Evolutionary conservation across 2,329 filamentous ascomycete species (phyloP).

Genomic region (Beauveria varroae): DNA sequence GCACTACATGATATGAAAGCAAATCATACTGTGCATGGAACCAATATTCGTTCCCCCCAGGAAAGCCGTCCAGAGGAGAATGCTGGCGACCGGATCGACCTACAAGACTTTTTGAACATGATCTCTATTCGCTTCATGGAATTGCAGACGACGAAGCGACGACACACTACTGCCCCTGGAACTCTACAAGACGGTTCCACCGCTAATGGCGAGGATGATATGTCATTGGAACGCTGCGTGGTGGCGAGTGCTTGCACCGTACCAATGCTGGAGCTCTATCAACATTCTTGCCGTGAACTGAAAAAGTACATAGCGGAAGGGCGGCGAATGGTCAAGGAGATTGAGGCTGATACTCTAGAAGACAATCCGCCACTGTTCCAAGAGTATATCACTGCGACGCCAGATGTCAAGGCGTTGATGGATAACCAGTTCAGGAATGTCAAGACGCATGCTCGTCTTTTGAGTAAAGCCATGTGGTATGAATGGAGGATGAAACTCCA

Average conservation of each 20-base stretch:
- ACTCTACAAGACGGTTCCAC: conserved; percentile 34
- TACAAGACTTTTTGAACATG: conserved; percentile 90
- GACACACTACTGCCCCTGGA: conserved; percentile 67
- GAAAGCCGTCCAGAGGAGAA: conserved; percentile 39
- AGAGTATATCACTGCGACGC: conserved; percentile 80
- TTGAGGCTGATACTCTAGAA: conserved; percentile 80
- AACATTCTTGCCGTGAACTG: conserved; percentile 90
- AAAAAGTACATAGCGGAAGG: conserved; percentile 97
- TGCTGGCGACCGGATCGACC: conserved; percentile 57
- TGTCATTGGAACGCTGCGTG: conserved; percentile 68
- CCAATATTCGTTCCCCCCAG: conserved; percentile 35
- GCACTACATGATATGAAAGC: conserved; percentile 46
- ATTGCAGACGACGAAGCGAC: conserved; percentile 87
- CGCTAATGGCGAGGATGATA: conserved; percentile 38
- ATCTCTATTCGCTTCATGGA: conserved; percentile 99
- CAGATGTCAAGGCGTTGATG: conserved; percentile 79
- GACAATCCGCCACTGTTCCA: conserved; percentile 88
- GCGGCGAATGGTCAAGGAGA: conserved; percentile 78
- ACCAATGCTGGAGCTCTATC: conserved; percentile 89
- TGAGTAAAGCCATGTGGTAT: conserved; percentile 97
- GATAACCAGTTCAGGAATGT: conserved; percentile 97
- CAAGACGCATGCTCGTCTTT: conserved; percentile 81
- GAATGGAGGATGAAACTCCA: conserved; percentile 91
- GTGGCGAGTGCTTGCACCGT: conserved; percentile 86
- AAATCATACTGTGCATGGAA: conserved; percentile 36